These are phyloP conservation scores for Bipolaris cookei DNA, from an alignment of 2,329 filamentous ascomycete genomes.

Conservation along the genomic window DNA sequence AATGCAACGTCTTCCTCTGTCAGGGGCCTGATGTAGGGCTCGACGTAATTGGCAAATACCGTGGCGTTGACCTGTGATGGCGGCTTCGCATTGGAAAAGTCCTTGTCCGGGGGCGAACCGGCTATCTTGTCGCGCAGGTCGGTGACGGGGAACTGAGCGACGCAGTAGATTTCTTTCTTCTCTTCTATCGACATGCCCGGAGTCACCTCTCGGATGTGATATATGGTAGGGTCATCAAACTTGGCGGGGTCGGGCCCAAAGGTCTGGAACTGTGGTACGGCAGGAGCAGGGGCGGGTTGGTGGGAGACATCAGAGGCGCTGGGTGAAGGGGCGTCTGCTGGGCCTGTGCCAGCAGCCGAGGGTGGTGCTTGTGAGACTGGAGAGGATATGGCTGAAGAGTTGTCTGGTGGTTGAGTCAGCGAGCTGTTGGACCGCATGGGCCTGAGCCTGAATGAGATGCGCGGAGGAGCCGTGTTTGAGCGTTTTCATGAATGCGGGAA, in stretches of 20 bases:
- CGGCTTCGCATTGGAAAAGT: conserved; percentile 93
- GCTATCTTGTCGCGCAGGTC: conserved; percentile 86
- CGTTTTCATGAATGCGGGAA: neutral
- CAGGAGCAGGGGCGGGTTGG: conserved; percentile 65
- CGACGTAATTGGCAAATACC: conserved; percentile 90
- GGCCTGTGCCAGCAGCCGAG: conserved; percentile 59
- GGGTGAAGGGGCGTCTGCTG: conserved; percentile 68
- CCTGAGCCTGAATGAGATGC: conserved; percentile 4
- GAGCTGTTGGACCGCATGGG: neutral
- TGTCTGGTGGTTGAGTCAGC: conserved; percentile 36
- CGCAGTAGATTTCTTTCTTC: conserved; percentile 85
- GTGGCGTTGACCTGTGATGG: conserved; percentile 92
- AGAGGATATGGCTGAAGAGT: conserved; percentile 50
- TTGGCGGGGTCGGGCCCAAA: conserved; percentile 91
- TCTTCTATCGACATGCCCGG: conserved; percentile 83
- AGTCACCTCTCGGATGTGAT: conserved; percentile 81
- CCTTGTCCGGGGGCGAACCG: conserved; percentile 87
- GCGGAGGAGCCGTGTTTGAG: neutral
- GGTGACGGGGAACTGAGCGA: conserved; percentile 79
- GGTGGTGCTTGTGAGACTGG: conserved; percentile 54
- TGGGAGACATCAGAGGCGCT: conserved; percentile 62
- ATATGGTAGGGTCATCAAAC: conserved; percentile 90
- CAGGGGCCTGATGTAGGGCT: conserved; percentile 87
- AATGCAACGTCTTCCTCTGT: conserved; percentile 95
- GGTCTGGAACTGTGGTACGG: conserved; percentile 76